Evolutionary conservation across 129 eudicot species (phyloP).

Genomic region (Helianthus tuberosus): DNA sequence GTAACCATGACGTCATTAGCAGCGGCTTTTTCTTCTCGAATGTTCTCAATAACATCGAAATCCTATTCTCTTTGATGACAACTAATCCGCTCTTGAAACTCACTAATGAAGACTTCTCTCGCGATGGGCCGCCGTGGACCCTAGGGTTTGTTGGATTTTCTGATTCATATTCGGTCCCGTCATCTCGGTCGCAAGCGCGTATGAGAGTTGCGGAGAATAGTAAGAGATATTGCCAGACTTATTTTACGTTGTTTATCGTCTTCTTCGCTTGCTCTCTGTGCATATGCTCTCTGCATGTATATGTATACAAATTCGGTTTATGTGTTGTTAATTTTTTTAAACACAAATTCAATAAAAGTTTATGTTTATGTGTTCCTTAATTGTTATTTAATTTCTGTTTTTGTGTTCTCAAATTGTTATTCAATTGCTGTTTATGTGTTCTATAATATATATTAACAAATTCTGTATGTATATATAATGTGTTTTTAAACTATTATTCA

Average conservation of each 20-base stretch:
- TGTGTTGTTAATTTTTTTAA: too few relatives aligned
- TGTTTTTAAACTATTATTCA: too few relatives aligned
- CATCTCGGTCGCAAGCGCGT: conserved; percentile 75
- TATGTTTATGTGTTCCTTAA: too few relatives aligned
- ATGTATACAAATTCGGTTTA: too few relatives aligned
- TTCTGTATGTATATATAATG: too few relatives aligned
- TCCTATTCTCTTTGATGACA: conserved; percentile 72
- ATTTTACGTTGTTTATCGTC: conserved; percentile 62
- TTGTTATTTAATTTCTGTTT: too few relatives aligned
- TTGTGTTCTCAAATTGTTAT: too few relatives aligned
- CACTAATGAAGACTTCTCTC: conserved; percentile 65
- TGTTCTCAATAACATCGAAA: conserved; percentile 45
- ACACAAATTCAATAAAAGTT: too few relatives aligned
- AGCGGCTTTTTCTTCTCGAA: conserved; percentile 35
- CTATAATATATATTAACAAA: too few relatives aligned
- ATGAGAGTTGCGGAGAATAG: conserved; percentile 82
- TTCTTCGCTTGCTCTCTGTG: conserved; percentile 92
- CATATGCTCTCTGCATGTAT: conserved; percentile 55
- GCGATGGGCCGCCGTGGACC: conserved; percentile 63
- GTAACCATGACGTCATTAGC: conserved; percentile 26
- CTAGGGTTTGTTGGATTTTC: conserved; percentile 56
- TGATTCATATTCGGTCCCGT: conserved; percentile 73
- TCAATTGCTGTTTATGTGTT: too few relatives aligned
- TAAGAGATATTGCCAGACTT: conserved; percentile 79
- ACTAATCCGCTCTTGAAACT: conserved; percentile 80